Conservation (phyloP, 768 basidiomycete genomes). For the Kwoniella europaea region DNA sequence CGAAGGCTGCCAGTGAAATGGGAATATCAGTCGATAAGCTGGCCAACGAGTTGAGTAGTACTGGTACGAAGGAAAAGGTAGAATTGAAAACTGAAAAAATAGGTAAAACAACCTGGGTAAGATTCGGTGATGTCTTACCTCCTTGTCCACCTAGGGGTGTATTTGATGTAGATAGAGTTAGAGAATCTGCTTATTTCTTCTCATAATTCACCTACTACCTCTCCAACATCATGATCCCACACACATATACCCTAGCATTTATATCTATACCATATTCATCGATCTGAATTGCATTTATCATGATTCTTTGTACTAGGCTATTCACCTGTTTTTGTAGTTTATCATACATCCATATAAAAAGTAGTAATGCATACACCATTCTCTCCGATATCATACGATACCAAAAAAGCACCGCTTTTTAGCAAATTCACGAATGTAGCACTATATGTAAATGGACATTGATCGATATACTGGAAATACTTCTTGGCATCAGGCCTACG, state of each 20-base stretch:
- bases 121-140: conserved; percentile 75
- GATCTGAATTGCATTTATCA: neutral
- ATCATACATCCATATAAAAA: neutral
- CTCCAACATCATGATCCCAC: neutral
- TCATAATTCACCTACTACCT: conserved; percentile 63
- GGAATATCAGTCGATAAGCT: conserved; percentile 21
- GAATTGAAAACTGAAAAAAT: conserved; percentile 20
- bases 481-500: conserved; percentile 4
- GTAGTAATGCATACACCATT: neutral
- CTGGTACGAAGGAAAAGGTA: neutral
- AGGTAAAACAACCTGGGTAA: conserved; percentile 65
- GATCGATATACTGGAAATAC: too few relatives aligned
- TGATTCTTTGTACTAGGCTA: neutral
- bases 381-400: neutral
- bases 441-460: too few relatives aligned
- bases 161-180: conserved; percentile 82
- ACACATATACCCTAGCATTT: conserved; percentile 24
- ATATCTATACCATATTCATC: conserved; percentile 1
- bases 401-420: neutral
- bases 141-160: conserved; percentile 80
- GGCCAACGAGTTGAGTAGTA: neutral
- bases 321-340: neutral
- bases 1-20: conserved; percentile 14
- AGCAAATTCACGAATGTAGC: too few relatives aligned
- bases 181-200: conserved; percentile 88